Evolutionary conservation across 192 early-diverging fungal species (phyloP).

Genomic region (Coemansia sp.): DNA sequence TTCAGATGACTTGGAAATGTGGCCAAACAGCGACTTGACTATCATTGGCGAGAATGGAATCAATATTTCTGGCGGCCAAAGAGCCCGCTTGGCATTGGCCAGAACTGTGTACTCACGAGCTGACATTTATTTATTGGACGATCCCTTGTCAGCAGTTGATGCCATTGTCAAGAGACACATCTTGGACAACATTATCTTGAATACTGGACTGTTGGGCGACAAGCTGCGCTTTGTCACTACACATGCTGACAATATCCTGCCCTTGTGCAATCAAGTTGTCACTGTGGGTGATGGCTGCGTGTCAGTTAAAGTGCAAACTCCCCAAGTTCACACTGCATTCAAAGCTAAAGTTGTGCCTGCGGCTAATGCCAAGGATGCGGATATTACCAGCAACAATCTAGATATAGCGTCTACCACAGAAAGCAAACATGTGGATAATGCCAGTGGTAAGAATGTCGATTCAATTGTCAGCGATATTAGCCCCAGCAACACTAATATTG

Average conservation of each 20-base stretch:
- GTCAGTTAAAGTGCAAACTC: too few species aligned
- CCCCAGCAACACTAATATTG: too few species aligned
- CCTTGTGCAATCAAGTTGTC: too few species aligned
- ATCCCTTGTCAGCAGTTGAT: conserved; percentile 76
- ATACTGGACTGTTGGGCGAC: conserved; percentile 56
- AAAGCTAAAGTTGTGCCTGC: conserved; percentile 17
- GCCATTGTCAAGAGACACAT: conserved; percentile 67
- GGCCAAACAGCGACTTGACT: conserved; percentile 67
- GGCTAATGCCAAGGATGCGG: neutral
- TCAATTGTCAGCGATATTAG: neutral
- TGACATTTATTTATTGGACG: conserved; percentile 73
- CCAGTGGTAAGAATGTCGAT: neutral
- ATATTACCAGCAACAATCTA: neutral
- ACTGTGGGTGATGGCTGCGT: too few species aligned
- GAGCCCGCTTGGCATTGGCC: conserved; percentile 67
- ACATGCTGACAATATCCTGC: too few species aligned
- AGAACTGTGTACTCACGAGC: conserved; percentile 67
- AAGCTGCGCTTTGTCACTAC: conserved; percentile 56
- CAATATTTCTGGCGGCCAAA: conserved; percentile 76
- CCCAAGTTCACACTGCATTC: conserved; percentile 20
- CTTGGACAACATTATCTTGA: conserved; percentile 62
- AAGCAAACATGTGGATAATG: neutral
- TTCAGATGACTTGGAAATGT: conserved; percentile 63
- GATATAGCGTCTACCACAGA: neutral
- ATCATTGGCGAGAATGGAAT: conserved; percentile 73